Conservation (phyloP, 495 filamentous ascomycete species). For the Aspergillus biplanus region DNA sequence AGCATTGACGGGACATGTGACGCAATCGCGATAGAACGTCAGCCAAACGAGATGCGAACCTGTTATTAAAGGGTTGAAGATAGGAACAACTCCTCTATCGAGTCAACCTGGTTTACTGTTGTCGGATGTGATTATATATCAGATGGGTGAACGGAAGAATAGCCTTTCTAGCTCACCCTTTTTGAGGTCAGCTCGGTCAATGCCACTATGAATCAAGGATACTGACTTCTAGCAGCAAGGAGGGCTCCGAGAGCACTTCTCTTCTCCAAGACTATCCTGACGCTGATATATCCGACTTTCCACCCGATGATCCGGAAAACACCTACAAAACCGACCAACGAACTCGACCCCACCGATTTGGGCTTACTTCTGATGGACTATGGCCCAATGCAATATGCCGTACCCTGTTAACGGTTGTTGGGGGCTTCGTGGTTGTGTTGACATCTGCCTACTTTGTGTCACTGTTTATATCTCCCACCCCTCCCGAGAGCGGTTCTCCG, state of each 20-base stretch:
- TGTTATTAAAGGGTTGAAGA: too few species aligned
- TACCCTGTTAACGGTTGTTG: too few species aligned
- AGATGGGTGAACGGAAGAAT: conserved; percentile 19
- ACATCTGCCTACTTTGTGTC: background rate
- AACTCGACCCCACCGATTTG: background rate
- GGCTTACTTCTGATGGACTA: too few species aligned
- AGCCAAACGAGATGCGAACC: too few species aligned
- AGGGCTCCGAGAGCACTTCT: conserved; percentile 12
- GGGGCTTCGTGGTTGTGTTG: too few species aligned
- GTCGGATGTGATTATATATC: background rate
- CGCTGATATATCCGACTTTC: conserved; percentile 2
- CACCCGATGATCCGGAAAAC: conserved; percentile 3
- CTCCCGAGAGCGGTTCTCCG: conserved; percentile 16
- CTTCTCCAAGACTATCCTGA: conserved; percentile 9
- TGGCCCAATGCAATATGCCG: too few species aligned
- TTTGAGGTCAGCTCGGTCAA: conserved; percentile 20
- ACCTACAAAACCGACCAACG: background rate
- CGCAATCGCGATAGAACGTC: background rate
- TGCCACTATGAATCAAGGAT: background rate
- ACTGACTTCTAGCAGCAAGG: conserved; percentile 16
- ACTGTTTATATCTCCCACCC: background rate
- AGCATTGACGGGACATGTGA: background rate
- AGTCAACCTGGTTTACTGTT: too few species aligned
- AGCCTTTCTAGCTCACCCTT: conserved; percentile 15
- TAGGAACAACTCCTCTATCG: too few species aligned